phyloP scores from a whole-genome alignment of 371 early-diverging fungal species.

The Coemansia sp. region DNA sequence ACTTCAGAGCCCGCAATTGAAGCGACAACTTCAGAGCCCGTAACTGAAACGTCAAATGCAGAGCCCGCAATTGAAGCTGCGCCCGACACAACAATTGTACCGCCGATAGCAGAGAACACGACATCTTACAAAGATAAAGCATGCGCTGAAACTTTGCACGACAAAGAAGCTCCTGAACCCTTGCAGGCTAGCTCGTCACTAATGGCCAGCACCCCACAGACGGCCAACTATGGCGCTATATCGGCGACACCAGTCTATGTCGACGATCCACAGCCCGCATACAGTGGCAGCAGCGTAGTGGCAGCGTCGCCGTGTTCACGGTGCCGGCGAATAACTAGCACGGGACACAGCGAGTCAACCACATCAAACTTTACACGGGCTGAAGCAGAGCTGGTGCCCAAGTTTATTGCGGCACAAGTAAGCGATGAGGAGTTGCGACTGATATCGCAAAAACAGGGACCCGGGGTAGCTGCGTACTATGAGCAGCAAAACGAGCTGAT shows the following conservation, averaged over 20 bases:
- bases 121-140: neutral
- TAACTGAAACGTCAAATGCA: neutral
- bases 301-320: slow-evolving; percentile 24
- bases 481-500: slow-evolving; percentile 81
- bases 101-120: no score
- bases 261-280: neutral
- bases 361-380: slow-evolving; percentile 35
- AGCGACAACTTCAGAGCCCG: neutral
- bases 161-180: no score
- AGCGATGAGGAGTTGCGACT: slow-evolving; percentile 24
- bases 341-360: slow-evolving; percentile 16
- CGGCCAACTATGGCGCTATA: slow-evolving; percentile 21
- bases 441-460: slow-evolving; percentile 27
- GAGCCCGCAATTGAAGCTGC: neutral
- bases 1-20: neutral
- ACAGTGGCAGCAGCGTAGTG: neutral
- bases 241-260: neutral
- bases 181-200: neutral
- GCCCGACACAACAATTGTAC: no score
- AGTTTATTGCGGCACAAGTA: slow-evolving; percentile 43
- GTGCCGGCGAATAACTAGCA: slow-evolving; percentile 32
- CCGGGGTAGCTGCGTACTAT: slow-evolving; percentile 61
- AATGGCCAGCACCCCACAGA: neutral
- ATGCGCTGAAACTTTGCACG: neutral
- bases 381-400: slow-evolving; percentile 41